Conservation (phyloP, 345 rosid genomes). For the Lepidium didymum region DNA sequence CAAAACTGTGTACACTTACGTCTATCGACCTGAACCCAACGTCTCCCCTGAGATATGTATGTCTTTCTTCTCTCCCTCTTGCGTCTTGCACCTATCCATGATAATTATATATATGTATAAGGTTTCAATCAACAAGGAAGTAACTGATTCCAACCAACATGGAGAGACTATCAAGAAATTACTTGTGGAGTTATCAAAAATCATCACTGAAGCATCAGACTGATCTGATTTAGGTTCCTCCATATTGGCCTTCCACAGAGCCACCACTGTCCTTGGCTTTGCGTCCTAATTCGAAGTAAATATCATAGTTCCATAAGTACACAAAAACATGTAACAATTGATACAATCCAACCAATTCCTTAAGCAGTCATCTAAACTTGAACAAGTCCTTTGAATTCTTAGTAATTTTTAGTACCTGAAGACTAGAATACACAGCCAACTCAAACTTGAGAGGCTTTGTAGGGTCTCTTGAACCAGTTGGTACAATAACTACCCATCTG, state of each 20-base stretch:
- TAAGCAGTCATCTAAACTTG: neutral
- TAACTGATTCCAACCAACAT: neutral
- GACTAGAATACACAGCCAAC: slow-evolving; percentile 53
- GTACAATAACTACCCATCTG: slow-evolving; percentile 81
- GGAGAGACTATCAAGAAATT: slow-evolving; percentile 33
- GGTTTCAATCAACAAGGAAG: slow-evolving; percentile 19
- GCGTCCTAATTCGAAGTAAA: slow-evolving; percentile 50
- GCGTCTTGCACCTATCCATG: slow-evolving; percentile 48
- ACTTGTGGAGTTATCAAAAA: slow-evolving; percentile 51
- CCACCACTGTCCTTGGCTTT: slow-evolving; percentile 45
- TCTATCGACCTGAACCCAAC: slow-evolving; percentile 50
- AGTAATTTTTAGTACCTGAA: slow-evolving; percentile 45
- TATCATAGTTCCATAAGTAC: neutral
- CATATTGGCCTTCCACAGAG: slow-evolving; percentile 69
- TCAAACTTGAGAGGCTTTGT: slow-evolving; percentile 61
- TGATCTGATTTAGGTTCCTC: slow-evolving; percentile 56
- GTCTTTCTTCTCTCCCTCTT: slow-evolving; percentile 42
- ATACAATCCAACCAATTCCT: neutral
- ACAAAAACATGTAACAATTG: neutral
- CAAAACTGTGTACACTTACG: slow-evolving; percentile 36
- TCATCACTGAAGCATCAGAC: slow-evolving; percentile 57
- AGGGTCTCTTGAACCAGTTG: slow-evolving; percentile 55
- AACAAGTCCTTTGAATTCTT: neutral
- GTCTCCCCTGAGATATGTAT: slow-evolving; percentile 33
- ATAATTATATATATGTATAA: slow-evolving; percentile 10